Evolutionary conservation across 768 basidiomycete species (phyloP), one percentile per base, ranked within the genome.

Genomic region (Tephrocybe sp.): DNA sequence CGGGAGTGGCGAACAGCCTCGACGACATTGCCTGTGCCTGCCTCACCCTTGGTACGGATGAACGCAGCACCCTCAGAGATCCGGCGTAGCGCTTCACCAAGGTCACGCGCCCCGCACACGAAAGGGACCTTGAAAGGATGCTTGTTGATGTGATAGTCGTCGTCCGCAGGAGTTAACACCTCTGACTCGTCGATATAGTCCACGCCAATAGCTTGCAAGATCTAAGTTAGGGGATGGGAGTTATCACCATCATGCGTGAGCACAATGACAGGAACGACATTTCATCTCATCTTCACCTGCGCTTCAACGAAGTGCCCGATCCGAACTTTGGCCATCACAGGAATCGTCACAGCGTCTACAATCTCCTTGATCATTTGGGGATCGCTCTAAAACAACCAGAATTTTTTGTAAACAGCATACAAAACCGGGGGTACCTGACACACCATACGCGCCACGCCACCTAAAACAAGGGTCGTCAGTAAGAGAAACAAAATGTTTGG

Each of bases 241-340:
- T 17, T 18, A 55, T 30, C 28, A 55, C 40, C 30, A 46, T 46
- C 21, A 45, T 23, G 43, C 40, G 40, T 56, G 40, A 55, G 47
- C 36, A 38, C 33, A n/a, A 21, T n/a, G 12, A 43, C 26, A 28
- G n/a, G 30, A 26, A 45, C 28, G 38, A 34, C 5, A 45, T 25
- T 48, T 39, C 72, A 30, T 58, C n/a, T n/a, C n/a, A n/a, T n/a
- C n/a, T n/a, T n/a, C n/a, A 87, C 90, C 79, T 92, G 94, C 4
- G 95, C 94, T 73, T 99, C 97, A 51, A 96, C 94, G 62, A 96
- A 90, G 70, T 99, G 97, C 0, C 97, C 97, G 67, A 99, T 98
- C 57, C 97, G 85, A 55, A 88, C 91, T 69, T 95, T 91, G 28
- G 90, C 90, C 90, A 98, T 98, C 67, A 98, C 94, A 8, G 94